Evolutionary conservation across 2,329 filamentous ascomycete species (phyloP), one percentile per base, ranked within the genome.

Genomic region (Colletotrichum sp.): DNA sequence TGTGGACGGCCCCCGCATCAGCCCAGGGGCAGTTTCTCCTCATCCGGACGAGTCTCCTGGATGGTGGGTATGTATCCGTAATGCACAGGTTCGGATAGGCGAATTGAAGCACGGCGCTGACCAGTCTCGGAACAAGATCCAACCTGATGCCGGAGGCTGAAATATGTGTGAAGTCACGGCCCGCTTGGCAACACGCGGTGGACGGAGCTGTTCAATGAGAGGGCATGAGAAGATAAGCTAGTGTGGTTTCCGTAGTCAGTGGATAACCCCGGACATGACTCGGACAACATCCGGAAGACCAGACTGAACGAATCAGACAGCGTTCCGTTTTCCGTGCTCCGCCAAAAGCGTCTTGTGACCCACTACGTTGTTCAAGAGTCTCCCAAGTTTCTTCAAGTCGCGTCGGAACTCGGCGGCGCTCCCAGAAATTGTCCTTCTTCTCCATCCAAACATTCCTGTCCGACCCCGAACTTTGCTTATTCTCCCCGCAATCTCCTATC

Each of bases 141-240:
- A 65, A n/a, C 79, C 71, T 71, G 43, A 36, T 21, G 18, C 55
- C 52, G 26, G 24, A n/a, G n/a, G 30, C 55, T 32, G 82, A 83
- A 28, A 79, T 83, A n/a, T 82, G 82, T 34, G 73, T 80, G 59
- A 82, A 76, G 24, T 79, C 80, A 65, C 71, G 80, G 18, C 82
- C 82, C 21, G 65, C 65, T 28, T 83, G 81, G 81, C 75, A 78
- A 59, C 66, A 15, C 5, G 63, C 78, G 4, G 59, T 79, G 5
- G 77, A 79, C 7, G 76, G 77, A 10, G 79, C 77, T 32, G 28
- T 74, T 21, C 82, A 82, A 52, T 82, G 79, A 78, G 77, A 82
- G 18, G 80, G 79, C 32, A 78, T 77, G 74, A 78, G 81, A 63
- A 81, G 78, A 69, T 82, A 72, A 78, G 21, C 18, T 18, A 55